Base-by-base conservation (phyloP, 2,329 filamentous ascomycete species). In the Colletotrichum salicis region DNA sequence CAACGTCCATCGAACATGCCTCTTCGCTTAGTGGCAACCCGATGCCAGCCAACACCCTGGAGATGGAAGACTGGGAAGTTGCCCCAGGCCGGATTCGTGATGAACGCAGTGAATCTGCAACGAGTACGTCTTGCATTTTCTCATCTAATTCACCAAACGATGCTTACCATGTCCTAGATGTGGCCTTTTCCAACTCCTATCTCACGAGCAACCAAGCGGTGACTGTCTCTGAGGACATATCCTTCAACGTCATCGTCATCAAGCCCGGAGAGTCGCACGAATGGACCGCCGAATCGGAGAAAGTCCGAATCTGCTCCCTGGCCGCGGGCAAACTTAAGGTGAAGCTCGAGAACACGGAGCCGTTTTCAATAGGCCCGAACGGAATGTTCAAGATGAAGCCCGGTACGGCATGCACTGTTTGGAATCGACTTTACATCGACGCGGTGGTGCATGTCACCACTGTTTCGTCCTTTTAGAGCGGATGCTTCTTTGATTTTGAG, bases 51-150 rank as follows among this genome's bases (percentile, higher is more conserved):
- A 45, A 67, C 10, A 29, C 67, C 3, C 59, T 82, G 6, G 77
- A 83, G 62, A 83, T 85, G 78, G 84, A 86, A 73, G 78, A 79
- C 3, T 86, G 84, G 84, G 85, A 86, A 74, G 73, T 85, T 57
- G 84, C 84, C 0, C 84, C 85, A 1, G 85, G 85, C 19, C 80
- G 82, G 27, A 76, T 84, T 35, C 76, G 74, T 10, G 78, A 81
- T 41, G 72, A 77, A 4, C 67, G 71, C 1, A 74, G 76, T 11
- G 57, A 58, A 8, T 52, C 48, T 1, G 75, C 76, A 1, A 78
- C 81, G 33, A 84, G 84, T 85, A 77, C 74, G 84, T 79, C 8
- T 7, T 12, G 4, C 8, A 7, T 6, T 1, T 12, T 4, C 12
- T 29, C 13, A 2, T 7, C 24, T 15, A n/a, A 12, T 10, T 15